Conservation (phyloP, 768 basidiomycete genomes). For the Filobasidium wieringae region DNA sequence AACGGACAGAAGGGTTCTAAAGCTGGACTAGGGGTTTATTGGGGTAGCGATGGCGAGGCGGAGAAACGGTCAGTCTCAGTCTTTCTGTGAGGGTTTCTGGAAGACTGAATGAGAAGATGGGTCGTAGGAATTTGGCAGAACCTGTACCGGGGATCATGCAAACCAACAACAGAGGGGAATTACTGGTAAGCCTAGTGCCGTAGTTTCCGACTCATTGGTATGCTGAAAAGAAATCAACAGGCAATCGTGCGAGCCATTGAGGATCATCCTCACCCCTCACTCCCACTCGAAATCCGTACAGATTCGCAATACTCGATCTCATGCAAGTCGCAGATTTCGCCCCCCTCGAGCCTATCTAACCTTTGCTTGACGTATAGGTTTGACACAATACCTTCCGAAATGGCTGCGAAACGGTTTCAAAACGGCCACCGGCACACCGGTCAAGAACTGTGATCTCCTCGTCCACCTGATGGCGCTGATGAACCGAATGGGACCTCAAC, state of each 20-base stretch:
- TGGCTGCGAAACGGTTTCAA: slow-evolving; percentile 47
- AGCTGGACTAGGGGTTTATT: slow-evolving; percentile 85
- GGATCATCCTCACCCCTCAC: slow-evolving; percentile 48
- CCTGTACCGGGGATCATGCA: slow-evolving; percentile 36
- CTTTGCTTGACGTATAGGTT: slow-evolving; percentile 44
- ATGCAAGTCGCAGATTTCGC: slow-evolving; percentile 44
- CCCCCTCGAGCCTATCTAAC: slow-evolving; percentile 5
- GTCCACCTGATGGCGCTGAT: slow-evolving; percentile 57
- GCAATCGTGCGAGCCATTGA: slow-evolving; percentile 75
- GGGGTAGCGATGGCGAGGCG: slow-evolving; percentile 46
- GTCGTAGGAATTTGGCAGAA: slow-evolving; percentile 62
- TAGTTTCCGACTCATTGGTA: background rate
- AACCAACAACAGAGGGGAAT: slow-evolving; percentile 55
- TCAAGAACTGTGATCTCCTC: slow-evolving; percentile 65
- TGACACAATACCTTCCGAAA: slow-evolving; percentile 54
- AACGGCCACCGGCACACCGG: slow-evolving; percentile 37
- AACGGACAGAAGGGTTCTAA: slow-evolving; percentile 59
- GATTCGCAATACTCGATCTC: slow-evolving; percentile 76
- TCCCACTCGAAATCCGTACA: slow-evolving; percentile 60
- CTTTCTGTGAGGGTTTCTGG: background rate
- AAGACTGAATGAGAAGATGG: background rate
- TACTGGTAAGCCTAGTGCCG: slow-evolving; percentile 49
- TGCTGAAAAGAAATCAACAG: slow-evolving; percentile 41
- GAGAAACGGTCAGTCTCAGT: slow-evolving; percentile 15
- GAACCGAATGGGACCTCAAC: slow-evolving; percentile 42